Evolutionary conservation across 2,329 filamentous ascomycete genomes (phyloP).

Genomic region (Fusarium annulatum): DNA sequence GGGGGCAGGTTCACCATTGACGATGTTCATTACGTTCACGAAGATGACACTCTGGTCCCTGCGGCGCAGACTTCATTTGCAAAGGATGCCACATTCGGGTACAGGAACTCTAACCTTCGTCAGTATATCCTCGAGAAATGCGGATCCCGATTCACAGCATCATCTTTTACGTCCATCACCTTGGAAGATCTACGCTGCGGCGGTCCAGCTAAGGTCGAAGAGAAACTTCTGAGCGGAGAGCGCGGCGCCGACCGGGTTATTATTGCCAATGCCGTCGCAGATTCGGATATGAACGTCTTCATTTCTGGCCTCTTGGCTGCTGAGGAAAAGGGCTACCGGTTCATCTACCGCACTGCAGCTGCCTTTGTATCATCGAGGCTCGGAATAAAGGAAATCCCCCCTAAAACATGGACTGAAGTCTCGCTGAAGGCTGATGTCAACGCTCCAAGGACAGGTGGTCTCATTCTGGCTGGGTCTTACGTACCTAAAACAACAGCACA

Average conservation of each 20-base stretch:
- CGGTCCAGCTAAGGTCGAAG: neutral
- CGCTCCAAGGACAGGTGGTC: neutral
- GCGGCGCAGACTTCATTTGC: conserved; percentile 51
- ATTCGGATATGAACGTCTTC: conserved; percentile 66
- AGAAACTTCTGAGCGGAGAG: neutral
- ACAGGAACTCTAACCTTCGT: conserved; percentile 58
- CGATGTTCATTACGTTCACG: neutral
- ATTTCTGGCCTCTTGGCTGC: conserved; percentile 59
- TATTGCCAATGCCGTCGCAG: conserved; percentile 63
- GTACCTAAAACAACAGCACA: neutral
- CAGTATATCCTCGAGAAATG: conserved; percentile 65
- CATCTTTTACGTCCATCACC: conserved; percentile 46
- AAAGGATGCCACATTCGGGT: conserved; percentile 67
- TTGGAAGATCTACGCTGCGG: neutral
- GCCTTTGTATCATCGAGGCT: conserved; percentile 59
- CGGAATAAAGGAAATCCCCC: conserved; percentile 61
- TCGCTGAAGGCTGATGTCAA: accelerated
- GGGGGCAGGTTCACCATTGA: neutral
- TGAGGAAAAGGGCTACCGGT: conserved; percentile 46
- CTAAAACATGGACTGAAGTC: conserved; percentile 52
- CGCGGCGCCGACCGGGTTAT: conserved; percentile 45
- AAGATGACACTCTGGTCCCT: accelerated
- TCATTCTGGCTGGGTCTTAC: neutral
- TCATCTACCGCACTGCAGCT: conserved; percentile 54
- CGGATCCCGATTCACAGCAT: conserved; percentile 51